Base-by-base conservation (phyloP, 2,329 filamentous ascomycete genomes). In the Phaeosphaeriaceae sp. region DNA sequence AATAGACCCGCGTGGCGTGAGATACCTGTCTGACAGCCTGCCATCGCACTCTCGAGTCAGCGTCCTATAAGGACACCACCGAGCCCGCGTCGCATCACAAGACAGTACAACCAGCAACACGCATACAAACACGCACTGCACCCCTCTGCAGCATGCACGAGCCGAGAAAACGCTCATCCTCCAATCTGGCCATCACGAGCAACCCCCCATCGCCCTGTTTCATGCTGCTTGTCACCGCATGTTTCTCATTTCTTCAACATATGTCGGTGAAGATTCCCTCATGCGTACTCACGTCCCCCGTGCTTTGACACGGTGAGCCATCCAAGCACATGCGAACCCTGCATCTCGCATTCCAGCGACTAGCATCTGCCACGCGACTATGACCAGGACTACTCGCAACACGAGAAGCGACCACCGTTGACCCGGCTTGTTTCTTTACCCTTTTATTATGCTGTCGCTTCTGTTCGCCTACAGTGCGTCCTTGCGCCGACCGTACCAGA, bases 81-180 rank as follows among this genome's bases (percentile, higher is more conserved):
- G 55, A 25, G 51, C 50, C 42, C 55, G 31, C 49, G 27, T 40
- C 51, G 48, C 57, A 51, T 61, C 63, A 67, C 61, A 63, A 58
- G 48, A 45, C 31, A 7, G 6, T 3, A 36, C 31, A 3, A 13
- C 31, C 7, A 36, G 3, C 31, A 36, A 36, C 31, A 36, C 31
- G 6, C 13, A 36, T 13, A 61, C 24, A 57, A 48, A 51, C 59
- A 50, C 54, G 44, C 57, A 62, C 62, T 71, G 67, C 68, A 70
- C 69, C 68, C 44, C 27, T 49, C 50, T 45, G 63, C 61, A 58
- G 57, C 56, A 45, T 21, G 21, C 42, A 45, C n/a, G 42, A 45
- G 31, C 31, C 31, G 31, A 36, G 31, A 36, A 7, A 3, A 36
- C 31, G 6, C 31, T 36, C 42, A 45, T 45, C 42, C 19, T 21